A percentile compares a stretch with the other conserved stretches of the same genome.
Evolutionary conservation across 2,329 filamentous ascomycete species (phyloP).

Genomic region (Nigrograna mackinnonii): DNA sequence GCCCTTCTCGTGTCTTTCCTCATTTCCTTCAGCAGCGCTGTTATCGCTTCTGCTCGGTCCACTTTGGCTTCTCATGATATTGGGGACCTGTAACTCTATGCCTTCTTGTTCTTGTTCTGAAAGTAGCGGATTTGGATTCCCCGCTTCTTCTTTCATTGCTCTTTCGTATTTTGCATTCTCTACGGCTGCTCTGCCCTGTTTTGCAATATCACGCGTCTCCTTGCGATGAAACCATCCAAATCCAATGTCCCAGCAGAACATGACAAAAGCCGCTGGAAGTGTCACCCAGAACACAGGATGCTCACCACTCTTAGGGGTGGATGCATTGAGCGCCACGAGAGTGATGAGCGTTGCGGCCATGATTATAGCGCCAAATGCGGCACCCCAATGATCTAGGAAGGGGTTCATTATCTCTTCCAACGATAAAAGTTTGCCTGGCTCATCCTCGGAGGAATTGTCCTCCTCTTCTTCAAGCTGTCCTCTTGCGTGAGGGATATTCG

Average conservation of each 20-base stretch:
- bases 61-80: neutral
- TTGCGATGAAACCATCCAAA: slow-evolving; percentile 67
- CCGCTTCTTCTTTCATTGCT: slow-evolving; percentile 65
- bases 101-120: too few species aligned
- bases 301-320: slow-evolving; percentile 53
- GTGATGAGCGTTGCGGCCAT: slow-evolving; percentile 71
- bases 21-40: too few species aligned
- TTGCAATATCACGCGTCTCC: slow-evolving; percentile 66
- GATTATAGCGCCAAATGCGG: slow-evolving; percentile 64
- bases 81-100: neutral
- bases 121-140: slow-evolving; percentile 62
- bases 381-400: slow-evolving; percentile 69
- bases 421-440: slow-evolving; percentile 60
- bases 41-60: neutral
- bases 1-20: too few species aligned
- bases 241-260: slow-evolving; percentile 69
- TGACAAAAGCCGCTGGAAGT: slow-evolving; percentile 67
- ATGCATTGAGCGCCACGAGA: slow-evolving; percentile 68
- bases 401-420: slow-evolving; percentile 78
- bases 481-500: slow-evolving; percentile 70
- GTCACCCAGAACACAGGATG: slow-evolving; percentile 71
- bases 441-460: slow-evolving; percentile 47
- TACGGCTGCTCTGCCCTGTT: too few species aligned
- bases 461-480: slow-evolving; percentile 59
- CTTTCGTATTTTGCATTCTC: too few species aligned